phyloP scores from a whole-genome alignment of 306 rosid genomes.

The Corylus avellana region DNA sequence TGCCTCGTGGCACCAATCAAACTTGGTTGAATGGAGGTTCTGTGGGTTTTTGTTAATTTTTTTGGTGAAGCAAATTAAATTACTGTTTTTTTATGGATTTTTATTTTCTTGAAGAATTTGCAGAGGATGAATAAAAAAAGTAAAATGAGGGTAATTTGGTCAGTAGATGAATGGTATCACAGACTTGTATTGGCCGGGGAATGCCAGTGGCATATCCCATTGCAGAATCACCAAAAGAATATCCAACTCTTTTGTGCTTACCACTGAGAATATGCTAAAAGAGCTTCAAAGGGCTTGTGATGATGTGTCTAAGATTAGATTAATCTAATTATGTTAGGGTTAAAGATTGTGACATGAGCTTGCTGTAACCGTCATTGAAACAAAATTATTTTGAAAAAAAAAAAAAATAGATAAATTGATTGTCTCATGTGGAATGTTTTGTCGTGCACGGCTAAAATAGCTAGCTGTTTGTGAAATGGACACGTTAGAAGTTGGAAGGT shows the following conservation, averaged over 20 bases:
- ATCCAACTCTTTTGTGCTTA: slow-evolving; percentile 58
- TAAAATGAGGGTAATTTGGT: slow-evolving; percentile 26
- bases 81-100: background rate
- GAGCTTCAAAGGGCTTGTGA: slow-evolving; percentile 25
- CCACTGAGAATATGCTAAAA: slow-evolving; percentile 63
- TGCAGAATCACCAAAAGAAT: slow-evolving; percentile 51
- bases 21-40: background rate
- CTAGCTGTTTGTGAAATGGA: background rate
- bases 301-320: background rate
- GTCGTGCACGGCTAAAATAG: slow-evolving; percentile 25
- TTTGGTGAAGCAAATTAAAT: background rate
- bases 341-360: background rate
- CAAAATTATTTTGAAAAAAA: background rate
- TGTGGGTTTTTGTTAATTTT: background rate
- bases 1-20: background rate
- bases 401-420: background rate
- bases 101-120: too few relatives aligned
- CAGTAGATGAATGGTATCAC: background rate
- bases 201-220: slow-evolving; percentile 43
- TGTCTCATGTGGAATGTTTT: background rate
- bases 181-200: background rate
- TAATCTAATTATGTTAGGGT: background rate
- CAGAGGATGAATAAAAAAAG: too few relatives aligned
- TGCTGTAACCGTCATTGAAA: background rate
- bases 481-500: background rate